A percentile compares a stretch with the other conserved stretches of the same genome.
phyloP scores from a whole-genome alignment of 2,329 filamentous ascomycete genomes.

The Raffaelea ambrosiae region DNA sequence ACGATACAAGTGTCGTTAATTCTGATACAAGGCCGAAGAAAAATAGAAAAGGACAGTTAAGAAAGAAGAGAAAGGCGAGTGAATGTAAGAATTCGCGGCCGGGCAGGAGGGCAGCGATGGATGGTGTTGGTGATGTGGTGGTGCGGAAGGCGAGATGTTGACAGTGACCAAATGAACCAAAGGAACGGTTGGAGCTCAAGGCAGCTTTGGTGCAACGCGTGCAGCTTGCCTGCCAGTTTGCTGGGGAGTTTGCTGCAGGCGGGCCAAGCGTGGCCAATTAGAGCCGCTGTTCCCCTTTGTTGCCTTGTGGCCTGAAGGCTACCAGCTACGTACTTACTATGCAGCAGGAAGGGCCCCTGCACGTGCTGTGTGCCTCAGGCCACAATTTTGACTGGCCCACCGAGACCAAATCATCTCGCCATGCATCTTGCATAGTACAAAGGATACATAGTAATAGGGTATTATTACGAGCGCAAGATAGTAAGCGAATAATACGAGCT shows the following conservation, averaged over 20 bases:
- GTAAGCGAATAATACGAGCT: too few relatives aligned
- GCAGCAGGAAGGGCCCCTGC: too few relatives aligned
- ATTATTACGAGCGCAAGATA: too few relatives aligned
- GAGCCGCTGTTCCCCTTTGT: neutral
- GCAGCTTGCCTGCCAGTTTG: constrained; percentile 5
- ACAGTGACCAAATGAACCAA: neutral
- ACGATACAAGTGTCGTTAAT: neutral
- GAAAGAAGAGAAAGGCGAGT: neutral
- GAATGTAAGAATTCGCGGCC: too few relatives aligned
- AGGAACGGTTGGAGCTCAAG: constrained; percentile 9
- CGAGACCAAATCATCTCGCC: too few relatives aligned
- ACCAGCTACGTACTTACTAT: neutral
- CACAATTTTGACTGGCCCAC: too few relatives aligned
- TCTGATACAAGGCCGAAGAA: neutral
- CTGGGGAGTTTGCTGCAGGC: too few relatives aligned
- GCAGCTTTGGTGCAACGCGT: constrained; percentile 13
- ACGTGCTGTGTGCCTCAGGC: neutral
- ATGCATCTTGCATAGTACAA: too few relatives aligned
- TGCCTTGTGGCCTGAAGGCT: neutral
- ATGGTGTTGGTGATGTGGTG: too few relatives aligned
- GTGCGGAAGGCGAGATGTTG: too few relatives aligned
- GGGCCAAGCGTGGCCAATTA: neutral
- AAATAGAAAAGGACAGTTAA: neutral
- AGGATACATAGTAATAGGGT: too few relatives aligned
- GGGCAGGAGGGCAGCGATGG: too few relatives aligned